Percentiles rank a stretch among this genome's conserved stretches.
These are phyloP conservation scores for Nannochloropsis gaditana DNA, from an alignment of 108 stramenopile species.

Conservation along the genomic window DNA sequence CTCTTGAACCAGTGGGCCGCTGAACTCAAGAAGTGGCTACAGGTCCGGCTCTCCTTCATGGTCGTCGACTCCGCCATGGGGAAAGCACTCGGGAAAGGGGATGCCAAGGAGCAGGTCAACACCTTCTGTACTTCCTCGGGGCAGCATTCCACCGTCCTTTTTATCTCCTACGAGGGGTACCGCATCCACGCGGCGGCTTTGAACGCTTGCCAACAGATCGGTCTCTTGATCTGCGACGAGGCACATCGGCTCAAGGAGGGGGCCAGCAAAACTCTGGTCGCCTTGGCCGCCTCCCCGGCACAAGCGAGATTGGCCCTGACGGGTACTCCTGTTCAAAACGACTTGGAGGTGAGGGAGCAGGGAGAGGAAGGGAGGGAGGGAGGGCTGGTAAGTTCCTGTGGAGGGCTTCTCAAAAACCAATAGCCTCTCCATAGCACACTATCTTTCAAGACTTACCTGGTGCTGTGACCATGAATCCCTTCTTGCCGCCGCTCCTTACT, in stretches of 20 bases:
- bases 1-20: slow-evolving; percentile 78
- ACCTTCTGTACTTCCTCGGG: slow-evolving; percentile 27
- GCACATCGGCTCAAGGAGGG: slow-evolving; percentile 89
- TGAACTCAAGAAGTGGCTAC: slow-evolving; percentile 78
- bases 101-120: slow-evolving; percentile 24
- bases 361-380: not conserved
- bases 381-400: too few relatives aligned
- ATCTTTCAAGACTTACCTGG: too few relatives aligned
- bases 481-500: not conserved
- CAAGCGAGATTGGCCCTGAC: slow-evolving; percentile 58
- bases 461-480: not conserved
- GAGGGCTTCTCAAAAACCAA: not conserved
- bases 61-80: slow-evolving; percentile 1
- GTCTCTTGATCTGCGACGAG: slow-evolving; percentile 83
- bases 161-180: slow-evolving; percentile 67
- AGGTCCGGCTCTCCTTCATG: slow-evolving; percentile 6
- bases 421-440: not conserved
- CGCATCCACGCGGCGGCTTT: slow-evolving; percentile 50
- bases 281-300: slow-evolving; percentile 64
- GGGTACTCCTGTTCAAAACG: slow-evolving; percentile 63
- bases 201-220: slow-evolving; percentile 55
- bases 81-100: slow-evolving; percentile 4
- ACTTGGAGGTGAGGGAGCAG: slow-evolving; percentile 36
- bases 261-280: slow-evolving; percentile 68
- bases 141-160: slow-evolving; percentile 57